Evolutionary conservation across 768 basidiomycete genomes (phyloP), one percentile per base, ranked within the genome.

Genomic region (Hydnum rufescens): DNA sequence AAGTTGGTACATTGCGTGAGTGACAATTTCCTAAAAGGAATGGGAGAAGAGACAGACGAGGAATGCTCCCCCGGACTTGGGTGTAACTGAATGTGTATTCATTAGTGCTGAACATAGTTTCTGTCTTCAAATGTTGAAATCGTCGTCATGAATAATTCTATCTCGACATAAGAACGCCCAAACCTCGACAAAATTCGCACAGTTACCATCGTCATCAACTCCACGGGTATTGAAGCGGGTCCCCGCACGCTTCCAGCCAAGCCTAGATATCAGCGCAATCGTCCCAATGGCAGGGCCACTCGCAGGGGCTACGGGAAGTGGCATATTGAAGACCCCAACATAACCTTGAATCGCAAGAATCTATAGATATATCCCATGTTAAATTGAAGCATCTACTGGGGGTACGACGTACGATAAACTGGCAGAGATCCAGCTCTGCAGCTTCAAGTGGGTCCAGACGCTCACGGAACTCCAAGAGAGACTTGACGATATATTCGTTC

Each of bases 161-260:
- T 30, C 30, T 26, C n/a, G 13, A 34, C 26, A 18, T 22, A 25
- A 28, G 42, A 32, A 18, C n/a, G 32, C 43, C 60, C 74, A 51
- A 58, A 79, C 87, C 75, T 99, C 95, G 4, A 93, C 93, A 64
- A 95, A 96, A 62, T 96, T 96, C 30, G 93, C 93, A 29, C 81
- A 82, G 62, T 90, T 80, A 32, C 92, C 89, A 57, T 90, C 85
- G 62, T 95, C 92, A 61, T 96, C 92, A 5, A 97, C 84, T 1
- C 93, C 93, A 54, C 93, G 75, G 8, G 90, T 90, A 63, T 95
- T 96, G 69, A 97, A 99, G 34, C 95, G 77, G 19, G 95, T 96
- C 2, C 95, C 95, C 25, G 95, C 92, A 57, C 93, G 74, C 66
- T 88, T 92, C 80, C 86, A 92, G 5, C 90, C 82, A 3, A 97